A percentile compares a stretch with the other conserved stretches of the same genome.
Conservation (phyloP, 2,329 filamentous ascomycete genomes). For the Aureobasidium pullulans region DNA sequence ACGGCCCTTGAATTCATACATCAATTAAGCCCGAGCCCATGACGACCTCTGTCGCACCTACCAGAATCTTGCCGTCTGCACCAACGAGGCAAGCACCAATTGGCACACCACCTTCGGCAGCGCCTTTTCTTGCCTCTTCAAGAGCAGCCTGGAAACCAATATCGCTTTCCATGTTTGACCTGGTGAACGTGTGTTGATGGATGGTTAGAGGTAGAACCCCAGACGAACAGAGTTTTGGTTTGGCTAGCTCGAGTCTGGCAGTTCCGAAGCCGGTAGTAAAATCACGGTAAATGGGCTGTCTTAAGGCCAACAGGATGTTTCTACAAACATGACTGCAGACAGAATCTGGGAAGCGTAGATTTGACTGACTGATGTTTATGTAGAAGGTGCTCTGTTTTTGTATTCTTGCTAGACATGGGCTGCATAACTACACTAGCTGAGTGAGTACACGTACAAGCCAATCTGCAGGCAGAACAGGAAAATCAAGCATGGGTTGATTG, state of each 20-base stretch:
- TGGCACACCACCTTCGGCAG: conserved; percentile 38
- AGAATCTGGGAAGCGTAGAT: too few relatives aligned
- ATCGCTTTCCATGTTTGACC: conserved; percentile 15
- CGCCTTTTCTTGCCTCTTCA: conserved; percentile 49
- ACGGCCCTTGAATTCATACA: conserved; percentile 37
- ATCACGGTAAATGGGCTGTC: background rate
- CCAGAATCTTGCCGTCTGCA: conserved; percentile 59
- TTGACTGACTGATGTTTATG: too few relatives aligned
- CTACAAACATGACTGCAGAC: too few relatives aligned
- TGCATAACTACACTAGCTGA: too few relatives aligned
- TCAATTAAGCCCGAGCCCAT: background rate
- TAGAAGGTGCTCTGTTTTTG: too few relatives aligned
- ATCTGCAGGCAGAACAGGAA: too few relatives aligned
- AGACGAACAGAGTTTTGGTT: conserved; percentile 1
- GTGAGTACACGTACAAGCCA: too few relatives aligned
- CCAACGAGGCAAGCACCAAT: conserved; percentile 53
- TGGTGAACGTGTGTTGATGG: background rate
- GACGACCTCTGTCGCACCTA: background rate
- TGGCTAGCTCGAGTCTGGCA: background rate
- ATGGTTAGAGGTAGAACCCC: background rate
- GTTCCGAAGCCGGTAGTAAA: background rate
- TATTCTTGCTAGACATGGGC: background rate
- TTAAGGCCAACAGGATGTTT: background rate
- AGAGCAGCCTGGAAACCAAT: conserved; percentile 50
- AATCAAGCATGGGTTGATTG: too few relatives aligned